A percentile compares a stretch with the other conserved stretches of the same genome.
Evolutionary conservation across 148 eudicot species (phyloP).

Genomic region (Rhododendron ferrugineum): DNA sequence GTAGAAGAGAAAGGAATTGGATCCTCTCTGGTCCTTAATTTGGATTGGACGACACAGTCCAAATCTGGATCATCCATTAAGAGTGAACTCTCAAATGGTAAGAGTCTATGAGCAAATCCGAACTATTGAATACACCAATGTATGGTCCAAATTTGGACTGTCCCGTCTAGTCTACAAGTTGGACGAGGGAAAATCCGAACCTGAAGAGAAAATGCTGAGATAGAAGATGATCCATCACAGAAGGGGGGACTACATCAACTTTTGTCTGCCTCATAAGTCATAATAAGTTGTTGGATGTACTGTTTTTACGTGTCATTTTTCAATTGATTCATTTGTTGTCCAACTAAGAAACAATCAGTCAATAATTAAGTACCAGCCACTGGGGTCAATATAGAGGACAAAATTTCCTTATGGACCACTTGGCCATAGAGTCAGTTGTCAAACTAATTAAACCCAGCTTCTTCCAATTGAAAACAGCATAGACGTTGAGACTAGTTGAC

Average conservation of each 20-base stretch:
- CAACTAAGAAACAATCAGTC: not conserved
- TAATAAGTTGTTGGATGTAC: not conserved
- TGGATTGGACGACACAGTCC: not conserved
- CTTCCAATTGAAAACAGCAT: not conserved
- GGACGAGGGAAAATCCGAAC: not conserved
- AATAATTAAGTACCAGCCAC: conserved; percentile 2
- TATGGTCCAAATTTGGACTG: not conserved
- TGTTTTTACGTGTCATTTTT: not conserved
- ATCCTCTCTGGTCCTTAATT: not conserved
- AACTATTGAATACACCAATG: not conserved
- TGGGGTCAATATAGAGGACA: not conserved
- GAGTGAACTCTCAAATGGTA: not conserved
- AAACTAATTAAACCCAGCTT: not conserved
- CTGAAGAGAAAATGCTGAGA: not conserved
- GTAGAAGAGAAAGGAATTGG: not conserved
- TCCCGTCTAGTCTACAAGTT: not conserved
- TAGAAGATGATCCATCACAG: not conserved
- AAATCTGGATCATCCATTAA: too few species aligned
- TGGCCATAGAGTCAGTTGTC: not conserved
- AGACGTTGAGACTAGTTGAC: not conserved
- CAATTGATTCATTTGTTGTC: not conserved
- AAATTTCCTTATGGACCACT: not conserved
- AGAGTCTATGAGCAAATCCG: not conserved
- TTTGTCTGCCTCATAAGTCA: not conserved
- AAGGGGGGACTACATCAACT: not conserved